Base-by-base conservation (phyloP, 1,284 basidiomycete genomes). In the Spongispora temasekensis region DNA sequence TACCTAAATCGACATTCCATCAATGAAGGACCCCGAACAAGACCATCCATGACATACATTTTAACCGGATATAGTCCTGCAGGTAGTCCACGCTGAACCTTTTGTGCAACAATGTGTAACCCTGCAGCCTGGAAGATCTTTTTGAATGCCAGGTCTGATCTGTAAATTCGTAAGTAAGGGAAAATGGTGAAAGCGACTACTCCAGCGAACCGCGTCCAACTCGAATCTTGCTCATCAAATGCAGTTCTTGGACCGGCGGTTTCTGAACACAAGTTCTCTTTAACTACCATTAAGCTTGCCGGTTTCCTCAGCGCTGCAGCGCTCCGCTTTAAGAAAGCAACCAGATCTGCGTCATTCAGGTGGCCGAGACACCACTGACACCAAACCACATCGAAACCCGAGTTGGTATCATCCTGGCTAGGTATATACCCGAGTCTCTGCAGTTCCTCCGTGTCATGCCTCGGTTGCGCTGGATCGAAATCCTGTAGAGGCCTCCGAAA, bases 311-410 rank as follows among this genome's bases (percentile, higher is more conserved):
- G 71, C 2, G 90, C 83, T 7, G 74, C 74, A 56, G 81, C 80
- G 64, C 87, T 82, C 54, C 86, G 80, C 66, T 80, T 78, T 61
- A 97, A 81, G 77, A 97, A 97, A 1, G 77, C 73, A 32, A 94
- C 83, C 25, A 97, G 83, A 70, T 95, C 92, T 6, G 75, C 69
- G 70, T 96, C 90, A 56, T 82, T 84, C 62, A 97, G 79, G 78
- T 95, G 93, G n/a, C 92, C 91, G 15, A 97, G 81, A 78, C 94
- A 96, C 95, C 95, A 97, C 74, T 97, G 95, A 69, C 93, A 94
- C 95, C 93, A 95, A 60, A 96, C 84, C 17, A 94, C 82, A 75
- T 94, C 90, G 72, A 90, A 93, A 2, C 82, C 83, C 40, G 79
- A 77, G 37, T 78, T 68, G 7, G 77, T 75, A 54, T 87, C 82